phyloP scores from a whole-genome alignment of 1,284 basidiomycete genomes.

The Volvariella volvacea region DNA sequence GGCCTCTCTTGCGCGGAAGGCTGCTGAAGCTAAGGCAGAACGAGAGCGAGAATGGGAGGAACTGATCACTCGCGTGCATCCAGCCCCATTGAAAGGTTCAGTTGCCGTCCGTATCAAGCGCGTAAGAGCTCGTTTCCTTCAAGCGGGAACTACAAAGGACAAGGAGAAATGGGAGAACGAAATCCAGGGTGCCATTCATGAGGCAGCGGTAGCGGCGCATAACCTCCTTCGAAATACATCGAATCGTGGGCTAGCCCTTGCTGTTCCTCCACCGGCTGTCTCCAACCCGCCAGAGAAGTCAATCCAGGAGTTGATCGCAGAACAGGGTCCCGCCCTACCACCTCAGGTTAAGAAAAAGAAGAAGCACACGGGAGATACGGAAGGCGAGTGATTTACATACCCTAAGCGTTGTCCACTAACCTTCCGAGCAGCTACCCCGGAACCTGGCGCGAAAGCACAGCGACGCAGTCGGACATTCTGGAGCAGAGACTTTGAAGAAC shows the following conservation, averaged over 20 bases:
- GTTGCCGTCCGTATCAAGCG: slow-evolving; percentile 44
- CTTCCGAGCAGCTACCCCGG: not conserved
- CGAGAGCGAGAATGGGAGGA: slow-evolving; percentile 60
- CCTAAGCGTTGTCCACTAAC: no score
- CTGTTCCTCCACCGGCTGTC: slow-evolving; percentile 23
- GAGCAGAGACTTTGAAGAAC: slow-evolving; percentile 82
- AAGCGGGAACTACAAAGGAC: slow-evolving; percentile 44
- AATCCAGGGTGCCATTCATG: slow-evolving; percentile 46
- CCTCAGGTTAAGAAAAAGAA: slow-evolving; percentile 19
- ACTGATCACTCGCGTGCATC: slow-evolving; percentile 47
- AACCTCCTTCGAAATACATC: slow-evolving; percentile 23
- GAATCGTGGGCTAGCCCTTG: slow-evolving; percentile 13
- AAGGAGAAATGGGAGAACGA: slow-evolving; percentile 55
- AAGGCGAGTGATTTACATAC: slow-evolving; percentile 7
- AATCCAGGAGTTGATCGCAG: slow-evolving; percentile 45
- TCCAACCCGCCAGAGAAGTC: slow-evolving; percentile 36
- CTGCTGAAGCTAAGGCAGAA: slow-evolving; percentile 44
- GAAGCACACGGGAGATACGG: slow-evolving; percentile 30
- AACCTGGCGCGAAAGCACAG: slow-evolving; percentile 17
- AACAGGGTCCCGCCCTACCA: slow-evolving; percentile 44
- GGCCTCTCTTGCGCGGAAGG: slow-evolving; percentile 47
- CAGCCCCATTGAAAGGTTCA: slow-evolving; percentile 40
- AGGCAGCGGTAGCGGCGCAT: slow-evolving; percentile 42
- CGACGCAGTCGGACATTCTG: slow-evolving; percentile 71
- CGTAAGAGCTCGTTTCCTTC: slow-evolving; percentile 48